Base-by-base conservation (phyloP, 2,329 filamentous ascomycete species). In the Aureobasidium zeae region DNA sequence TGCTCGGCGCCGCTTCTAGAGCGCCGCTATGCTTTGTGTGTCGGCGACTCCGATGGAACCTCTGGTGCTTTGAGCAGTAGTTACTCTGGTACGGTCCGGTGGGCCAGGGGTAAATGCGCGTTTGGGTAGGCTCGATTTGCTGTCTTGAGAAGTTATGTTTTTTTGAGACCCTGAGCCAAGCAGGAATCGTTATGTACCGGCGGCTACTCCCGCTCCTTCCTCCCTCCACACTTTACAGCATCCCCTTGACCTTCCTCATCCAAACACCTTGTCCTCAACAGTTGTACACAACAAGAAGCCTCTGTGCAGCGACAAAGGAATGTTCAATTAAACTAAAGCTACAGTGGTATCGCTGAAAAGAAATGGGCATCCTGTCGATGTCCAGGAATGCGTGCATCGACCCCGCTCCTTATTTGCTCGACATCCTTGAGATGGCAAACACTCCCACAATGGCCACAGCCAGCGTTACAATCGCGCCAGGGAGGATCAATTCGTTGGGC, bases 361-460 rank as follows among this genome's bases (percentile, higher is more conserved):
- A 43, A 33, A 45, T 25, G 32, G 16, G n/a, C 34, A 34, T 21
- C 25, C 31, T 30, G 25, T 25, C 26, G 38, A 21, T 13, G 20
- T 10, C n/a, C 30, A 43, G 33, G 42, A 45, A 45, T 45, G 42
- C 20, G 20, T 26, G 8, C 11, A 12, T 19, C 25, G 13, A 3
- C 13, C 25, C 21, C 21, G 5, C 30, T 2, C 20, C 26, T 31
- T 26, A 45, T 26, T 36, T 45, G 42, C 42, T 45, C 20, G 42
- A 37, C 30, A 38, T 45, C 34, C 48, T 31, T 8, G 48, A 80
- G 56, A 98, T 78, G 30, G 87, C 80, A 67, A 98, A 98, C 9
- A 96, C 89, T 52, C 85, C 86, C 29, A 93, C 73, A 63, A 98
- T 94, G 26, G 94, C 88, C 31, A 93, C 86, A 8, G 89, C 91